A percentile compares a stretch with the other conserved stretches of the same genome.
Conservation (phyloP, 78 protist genomes). For the Dictyostelium purpureum region DNA sequence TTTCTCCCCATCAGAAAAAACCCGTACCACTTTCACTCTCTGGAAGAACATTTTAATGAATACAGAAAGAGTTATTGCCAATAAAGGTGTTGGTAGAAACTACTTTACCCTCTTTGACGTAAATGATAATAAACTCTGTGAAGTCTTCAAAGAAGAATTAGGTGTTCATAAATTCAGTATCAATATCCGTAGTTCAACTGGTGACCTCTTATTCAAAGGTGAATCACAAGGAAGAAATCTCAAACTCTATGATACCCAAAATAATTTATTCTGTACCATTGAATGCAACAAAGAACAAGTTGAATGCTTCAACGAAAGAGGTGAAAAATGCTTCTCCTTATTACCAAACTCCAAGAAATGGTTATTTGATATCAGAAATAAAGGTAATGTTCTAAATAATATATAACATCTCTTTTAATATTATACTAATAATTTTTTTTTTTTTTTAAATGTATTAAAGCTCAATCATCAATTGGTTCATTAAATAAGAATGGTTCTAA, state of each 20-base stretch:
- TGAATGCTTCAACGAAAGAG: conserved; percentile 28
- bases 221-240: conserved; percentile 41
- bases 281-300: conserved; percentile 50
- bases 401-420: not conserved
- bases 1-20: not conserved
- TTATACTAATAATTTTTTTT: not conserved
- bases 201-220: conserved; percentile 56
- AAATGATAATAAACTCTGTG: conserved; percentile 1
- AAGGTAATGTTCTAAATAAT: conserved; percentile 17
- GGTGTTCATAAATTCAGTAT: conserved; percentile 52
- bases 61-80: conserved; percentile 6
- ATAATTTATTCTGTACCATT: not conserved
- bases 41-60: not conserved
- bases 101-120: conserved; percentile 8
- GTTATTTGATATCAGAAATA: conserved; percentile 55
- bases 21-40: not conserved
- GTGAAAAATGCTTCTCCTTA: conserved; percentile 1
- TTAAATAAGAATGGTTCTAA: conserved; percentile 11
- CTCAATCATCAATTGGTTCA: conserved; percentile 28
- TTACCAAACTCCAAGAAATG: conserved; percentile 66
- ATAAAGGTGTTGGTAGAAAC: conserved; percentile 70
- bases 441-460: not conserved
- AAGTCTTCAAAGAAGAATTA: conserved; percentile 49
- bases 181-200: conserved; percentile 25
- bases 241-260: conserved; percentile 13